These are phyloP conservation scores for Triticum aestivum DNA, from an alignment of 176 grass and related monocot species.

Conservation along the genomic window DNA sequence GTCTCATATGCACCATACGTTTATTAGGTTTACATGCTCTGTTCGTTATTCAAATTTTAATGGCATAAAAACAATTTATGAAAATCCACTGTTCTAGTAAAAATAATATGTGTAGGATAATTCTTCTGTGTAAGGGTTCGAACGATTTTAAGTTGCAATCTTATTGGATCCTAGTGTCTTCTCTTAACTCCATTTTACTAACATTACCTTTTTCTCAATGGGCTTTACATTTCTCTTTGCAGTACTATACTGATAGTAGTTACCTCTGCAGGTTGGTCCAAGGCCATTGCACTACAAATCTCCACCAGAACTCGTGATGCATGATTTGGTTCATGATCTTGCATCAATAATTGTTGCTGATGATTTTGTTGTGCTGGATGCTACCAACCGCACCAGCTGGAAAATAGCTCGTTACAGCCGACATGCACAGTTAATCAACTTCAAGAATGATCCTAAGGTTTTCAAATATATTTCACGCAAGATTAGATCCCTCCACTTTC, in stretches of 20 bases:
- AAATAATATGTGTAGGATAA: neutral
- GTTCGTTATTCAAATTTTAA: neutral
- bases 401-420: neutral
- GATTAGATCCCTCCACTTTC: slow-evolving; percentile 34
- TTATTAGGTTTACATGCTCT: neutral
- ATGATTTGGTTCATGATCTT: slow-evolving; percentile 54
- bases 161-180: neutral
- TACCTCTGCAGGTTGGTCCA: neutral
- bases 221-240: neutral
- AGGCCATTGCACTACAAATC: neutral
- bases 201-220: neutral
- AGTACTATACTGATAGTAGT: neutral
- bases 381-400: neutral
- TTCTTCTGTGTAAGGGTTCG: neutral
- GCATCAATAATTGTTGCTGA: slow-evolving; percentile 23
- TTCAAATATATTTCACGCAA: neutral
- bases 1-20: neutral
- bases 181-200: neutral
- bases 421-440: slow-evolving; percentile 27
- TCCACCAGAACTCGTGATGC: neutral
- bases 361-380: slow-evolving; percentile 10
- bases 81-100: neutral
- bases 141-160: neutral
- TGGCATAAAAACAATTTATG: neutral
- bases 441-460: neutral